These are phyloP conservation scores for Hypoxylon fragiforme DNA, from an alignment of 495 filamentous ascomycete species.

Conservation along the genomic window DNA sequence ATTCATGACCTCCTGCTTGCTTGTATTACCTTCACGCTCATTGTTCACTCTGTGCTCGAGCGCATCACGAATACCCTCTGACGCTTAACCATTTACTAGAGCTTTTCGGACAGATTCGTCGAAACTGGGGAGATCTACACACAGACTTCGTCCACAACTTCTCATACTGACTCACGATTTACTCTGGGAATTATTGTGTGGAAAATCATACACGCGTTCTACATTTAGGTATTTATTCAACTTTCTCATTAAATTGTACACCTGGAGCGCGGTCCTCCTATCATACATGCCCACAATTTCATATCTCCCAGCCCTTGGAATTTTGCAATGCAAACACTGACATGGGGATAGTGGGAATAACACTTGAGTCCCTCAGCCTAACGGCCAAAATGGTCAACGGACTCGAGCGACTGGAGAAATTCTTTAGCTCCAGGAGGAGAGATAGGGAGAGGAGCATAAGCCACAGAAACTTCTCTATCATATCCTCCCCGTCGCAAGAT, in stretches of 20 bases:
- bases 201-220: no score
- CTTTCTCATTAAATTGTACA: not conserved
- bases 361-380: not conserved
- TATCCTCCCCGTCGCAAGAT: slow-evolving; percentile 4
- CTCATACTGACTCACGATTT: slow-evolving; percentile 2
- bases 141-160: not conserved
- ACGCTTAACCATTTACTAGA: slow-evolving; percentile 5
- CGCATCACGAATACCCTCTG: not conserved
- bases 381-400: slow-evolving; percentile 32
- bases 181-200: not conserved
- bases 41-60: slow-evolving; percentile 4
- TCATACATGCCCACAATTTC: no score
- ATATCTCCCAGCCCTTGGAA: not conserved
- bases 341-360: not conserved
- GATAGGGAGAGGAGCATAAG: slow-evolving; percentile 16
- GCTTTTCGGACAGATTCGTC: not conserved
- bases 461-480: slow-evolving; percentile 11
- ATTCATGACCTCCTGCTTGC: slow-evolving; percentile 10
- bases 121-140: not conserved
- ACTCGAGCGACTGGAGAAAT: slow-evolving; percentile 33
- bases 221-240: no score
- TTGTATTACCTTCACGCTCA: slow-evolving; percentile 9
- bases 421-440: slow-evolving; percentile 33
- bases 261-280: not conserved
- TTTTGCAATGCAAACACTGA: not conserved